Evolutionary conservation across 176 grass and related monocot species (phyloP).

Genomic region (Microstegium vimineum): DNA sequence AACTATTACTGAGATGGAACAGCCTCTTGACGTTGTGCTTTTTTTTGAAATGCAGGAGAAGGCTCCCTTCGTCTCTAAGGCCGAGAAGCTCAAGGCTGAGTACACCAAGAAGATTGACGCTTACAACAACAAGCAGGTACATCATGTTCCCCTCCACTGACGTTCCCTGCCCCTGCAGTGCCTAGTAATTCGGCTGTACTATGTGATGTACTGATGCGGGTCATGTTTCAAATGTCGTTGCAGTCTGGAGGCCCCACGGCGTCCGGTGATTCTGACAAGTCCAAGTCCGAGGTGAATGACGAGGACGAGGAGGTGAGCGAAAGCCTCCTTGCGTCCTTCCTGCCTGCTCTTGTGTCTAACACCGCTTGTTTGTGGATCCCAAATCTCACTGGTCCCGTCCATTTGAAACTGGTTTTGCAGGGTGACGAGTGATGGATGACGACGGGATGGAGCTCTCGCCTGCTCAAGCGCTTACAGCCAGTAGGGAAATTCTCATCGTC

Average conservation of each 20-base stretch:
- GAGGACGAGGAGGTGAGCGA: constrained; percentile 52
- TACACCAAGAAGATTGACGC: constrained; percentile 65
- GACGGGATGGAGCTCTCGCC: not conserved
- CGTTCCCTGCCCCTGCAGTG: accelerated
- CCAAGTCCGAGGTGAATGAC: constrained; percentile 85
- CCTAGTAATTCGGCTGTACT: not conserved
- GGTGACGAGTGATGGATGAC: constrained; percentile 49
- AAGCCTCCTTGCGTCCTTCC: not conserved
- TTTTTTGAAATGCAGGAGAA: constrained; percentile 53
- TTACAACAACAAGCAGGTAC: constrained; percentile 77
- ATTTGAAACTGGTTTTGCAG: constrained; percentile 14
- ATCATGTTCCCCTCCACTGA: not conserved
- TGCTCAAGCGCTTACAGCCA: not conserved
- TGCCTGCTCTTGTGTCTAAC: accelerated
- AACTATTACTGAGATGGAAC: not conserved
- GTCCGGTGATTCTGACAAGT: constrained; percentile 82
- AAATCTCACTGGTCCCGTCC: not conserved
- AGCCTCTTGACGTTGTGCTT: not conserved
- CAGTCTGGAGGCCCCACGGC: constrained; percentile 22
- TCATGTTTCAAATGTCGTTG: not conserved
- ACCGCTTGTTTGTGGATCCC: not conserved
- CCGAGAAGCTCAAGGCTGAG: constrained; percentile 82
- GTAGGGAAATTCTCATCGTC: not conserved
- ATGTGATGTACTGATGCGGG: not conserved
- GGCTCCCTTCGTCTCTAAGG: constrained; percentile 64